A percentile compares a stretch with the other conserved stretches of the same genome.
phyloP scores from a whole-genome alignment of 495 filamentous ascomycete genomes.

The Glonium stellatum region DNA sequence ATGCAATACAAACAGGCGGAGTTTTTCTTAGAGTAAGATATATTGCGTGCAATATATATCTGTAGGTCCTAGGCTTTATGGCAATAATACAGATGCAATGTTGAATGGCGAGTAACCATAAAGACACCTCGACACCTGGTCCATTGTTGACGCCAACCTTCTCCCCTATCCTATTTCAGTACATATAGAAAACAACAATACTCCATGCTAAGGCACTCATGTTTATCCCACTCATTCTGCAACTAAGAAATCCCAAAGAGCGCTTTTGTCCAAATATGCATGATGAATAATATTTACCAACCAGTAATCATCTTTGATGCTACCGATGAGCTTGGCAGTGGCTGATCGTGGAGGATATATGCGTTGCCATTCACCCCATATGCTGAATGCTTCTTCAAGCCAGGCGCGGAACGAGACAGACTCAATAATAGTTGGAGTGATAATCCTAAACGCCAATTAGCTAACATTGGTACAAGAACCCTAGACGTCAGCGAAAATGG shows the following conservation, averaged over 20 bases:
- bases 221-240: neutral
- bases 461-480: too few relatives aligned
- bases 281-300: conserved; percentile 89
- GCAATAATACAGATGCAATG: too few relatives aligned
- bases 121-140: too few relatives aligned
- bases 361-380: conserved; percentile 89
- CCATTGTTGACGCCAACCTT: too few relatives aligned
- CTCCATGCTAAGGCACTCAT: too few relatives aligned
- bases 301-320: conserved; percentile 64
- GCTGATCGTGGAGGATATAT: conserved; percentile 63
- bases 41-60: too few relatives aligned
- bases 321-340: conserved; percentile 62
- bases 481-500: neutral
- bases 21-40: too few relatives aligned
- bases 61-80: too few relatives aligned
- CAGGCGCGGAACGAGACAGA: conserved; percentile 91
- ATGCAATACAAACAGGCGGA: too few relatives aligned
- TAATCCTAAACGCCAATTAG: conserved; percentile 44
- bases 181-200: too few relatives aligned
- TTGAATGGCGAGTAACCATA: too few relatives aligned
- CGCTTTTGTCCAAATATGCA: conserved; percentile 60
- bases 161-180: too few relatives aligned
- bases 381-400: conserved; percentile 91
- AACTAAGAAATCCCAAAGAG: conserved; percentile 51
- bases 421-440: conserved; percentile 96